Percentiles rank a stretch among this genome's conserved stretches.
Conservation (phyloP, 345 rosid species). For the Syzygium aromaticum region DNA sequence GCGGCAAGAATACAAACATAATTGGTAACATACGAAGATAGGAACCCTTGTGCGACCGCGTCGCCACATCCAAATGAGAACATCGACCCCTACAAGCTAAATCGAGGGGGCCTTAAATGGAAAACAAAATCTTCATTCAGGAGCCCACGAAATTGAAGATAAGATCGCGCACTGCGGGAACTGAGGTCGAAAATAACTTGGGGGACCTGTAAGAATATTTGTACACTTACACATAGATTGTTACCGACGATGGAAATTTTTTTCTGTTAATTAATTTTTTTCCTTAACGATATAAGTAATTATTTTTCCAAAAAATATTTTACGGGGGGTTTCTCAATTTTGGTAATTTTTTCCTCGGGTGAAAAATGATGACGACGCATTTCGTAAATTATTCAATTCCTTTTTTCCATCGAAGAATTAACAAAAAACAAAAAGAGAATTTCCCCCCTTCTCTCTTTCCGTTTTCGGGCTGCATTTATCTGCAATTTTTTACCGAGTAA, state of each 20-base stretch:
- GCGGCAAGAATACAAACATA: too few species aligned
- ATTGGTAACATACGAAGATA: too few species aligned
- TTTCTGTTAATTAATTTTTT: too few species aligned
- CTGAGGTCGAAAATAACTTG: too few species aligned
- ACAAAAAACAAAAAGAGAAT: background rate
- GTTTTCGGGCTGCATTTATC: background rate
- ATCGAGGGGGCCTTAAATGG: background rate
- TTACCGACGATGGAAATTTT: too few species aligned
- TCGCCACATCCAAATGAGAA: background rate
- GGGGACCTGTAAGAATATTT: too few species aligned
- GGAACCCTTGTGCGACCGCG: background rate
- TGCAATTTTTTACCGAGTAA: background rate
- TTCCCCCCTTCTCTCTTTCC: background rate
- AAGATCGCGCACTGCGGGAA: background rate
- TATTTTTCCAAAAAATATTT: too few species aligned
- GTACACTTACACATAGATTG: too few species aligned
- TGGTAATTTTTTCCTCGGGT: background rate
- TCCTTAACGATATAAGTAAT: too few species aligned
- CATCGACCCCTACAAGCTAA: too few species aligned
- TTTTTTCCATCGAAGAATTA: background rate
- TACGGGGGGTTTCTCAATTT: background rate
- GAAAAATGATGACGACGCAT: background rate
- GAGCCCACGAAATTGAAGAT: background rate
- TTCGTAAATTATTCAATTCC: background rate
- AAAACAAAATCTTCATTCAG: background rate